phyloP scores from a whole-genome alignment of 75 land plant species.

The Pinus tabuliformis region DNA sequence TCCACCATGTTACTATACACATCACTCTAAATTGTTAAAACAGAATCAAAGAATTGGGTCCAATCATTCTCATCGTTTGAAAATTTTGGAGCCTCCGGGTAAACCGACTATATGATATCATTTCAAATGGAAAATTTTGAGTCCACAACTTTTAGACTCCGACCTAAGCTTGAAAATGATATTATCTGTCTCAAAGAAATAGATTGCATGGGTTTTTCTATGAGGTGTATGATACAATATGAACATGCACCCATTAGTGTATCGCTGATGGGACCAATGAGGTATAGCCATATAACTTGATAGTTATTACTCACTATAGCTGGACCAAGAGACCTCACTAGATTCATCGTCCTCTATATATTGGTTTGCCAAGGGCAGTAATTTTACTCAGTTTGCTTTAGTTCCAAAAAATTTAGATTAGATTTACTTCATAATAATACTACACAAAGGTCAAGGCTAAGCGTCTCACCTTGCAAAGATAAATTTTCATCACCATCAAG shows the following conservation, averaged over 20 bases:
- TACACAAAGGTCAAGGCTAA: no score
- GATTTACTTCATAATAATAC: background rate
- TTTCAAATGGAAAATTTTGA: no score
- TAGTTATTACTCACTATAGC: slow-evolving; percentile 56
- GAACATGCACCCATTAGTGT: slow-evolving; percentile 68
- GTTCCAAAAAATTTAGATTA: background rate
- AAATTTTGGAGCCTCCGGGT: no score
- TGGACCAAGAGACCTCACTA: slow-evolving; percentile 74
- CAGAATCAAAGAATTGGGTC: no score
- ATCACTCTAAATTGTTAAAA: no score
- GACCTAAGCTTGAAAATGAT: background rate
- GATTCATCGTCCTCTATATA: slow-evolving; percentile 87
- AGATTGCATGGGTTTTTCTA: slow-evolving; percentile 48
- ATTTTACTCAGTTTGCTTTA: background rate
- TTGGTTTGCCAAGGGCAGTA: slow-evolving; percentile 30
- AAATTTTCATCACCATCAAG: slow-evolving; percentile 43
- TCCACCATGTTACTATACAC: no score
- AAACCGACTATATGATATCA: no score
- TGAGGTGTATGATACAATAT: slow-evolving; percentile 63
- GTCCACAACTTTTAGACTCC: no score
- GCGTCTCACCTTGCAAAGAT: slow-evolving; percentile 66
- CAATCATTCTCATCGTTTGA: no score
- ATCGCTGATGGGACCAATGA: slow-evolving; percentile 54
- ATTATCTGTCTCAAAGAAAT: slow-evolving; percentile 21
- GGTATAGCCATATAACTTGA: slow-evolving; percentile 60